Conservation (phyloP, 2,329 filamentous ascomycete species). For the Talaromyces sp. region DNA sequence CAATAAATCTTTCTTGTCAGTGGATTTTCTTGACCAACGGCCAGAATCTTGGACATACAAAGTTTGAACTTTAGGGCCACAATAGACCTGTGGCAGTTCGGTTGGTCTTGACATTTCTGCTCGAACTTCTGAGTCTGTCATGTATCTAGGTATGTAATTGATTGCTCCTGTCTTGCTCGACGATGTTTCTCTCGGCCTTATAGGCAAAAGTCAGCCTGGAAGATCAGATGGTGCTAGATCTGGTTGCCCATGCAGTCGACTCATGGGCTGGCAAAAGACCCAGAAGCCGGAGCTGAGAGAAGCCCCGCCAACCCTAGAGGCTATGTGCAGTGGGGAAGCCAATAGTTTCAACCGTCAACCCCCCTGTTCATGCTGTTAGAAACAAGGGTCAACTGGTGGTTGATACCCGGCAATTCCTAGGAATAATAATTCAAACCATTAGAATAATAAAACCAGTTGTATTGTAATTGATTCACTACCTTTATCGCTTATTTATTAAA, state of each 20-base stretch:
- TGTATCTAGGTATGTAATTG: not conserved
- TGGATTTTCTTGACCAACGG: not conserved
- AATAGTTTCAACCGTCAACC: not conserved
- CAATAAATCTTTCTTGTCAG: constrained; percentile 1
- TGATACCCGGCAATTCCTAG: no score
- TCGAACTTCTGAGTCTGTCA: no score
- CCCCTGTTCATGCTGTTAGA: not conserved
- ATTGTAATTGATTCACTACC: no score
- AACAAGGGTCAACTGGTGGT: no score
- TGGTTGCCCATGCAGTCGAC: not conserved
- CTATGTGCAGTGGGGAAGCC: not conserved
- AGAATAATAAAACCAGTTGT: no score
- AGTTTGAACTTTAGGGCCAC: not conserved
- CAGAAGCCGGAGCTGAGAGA: not conserved
- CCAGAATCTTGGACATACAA: not conserved
- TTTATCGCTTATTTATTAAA: no score
- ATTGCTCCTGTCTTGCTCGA: not conserved
- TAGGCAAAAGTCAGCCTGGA: not conserved
- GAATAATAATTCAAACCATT: no score
- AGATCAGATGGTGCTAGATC: not conserved
- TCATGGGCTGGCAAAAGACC: not conserved
- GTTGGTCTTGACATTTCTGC: not conserved
- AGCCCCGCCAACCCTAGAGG: not conserved
- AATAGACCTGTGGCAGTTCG: not conserved
- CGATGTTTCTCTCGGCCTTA: not conserved